phyloP scores from a whole-genome alignment of 495 filamentous ascomycete genomes.

The Penicillium herquei region DNA sequence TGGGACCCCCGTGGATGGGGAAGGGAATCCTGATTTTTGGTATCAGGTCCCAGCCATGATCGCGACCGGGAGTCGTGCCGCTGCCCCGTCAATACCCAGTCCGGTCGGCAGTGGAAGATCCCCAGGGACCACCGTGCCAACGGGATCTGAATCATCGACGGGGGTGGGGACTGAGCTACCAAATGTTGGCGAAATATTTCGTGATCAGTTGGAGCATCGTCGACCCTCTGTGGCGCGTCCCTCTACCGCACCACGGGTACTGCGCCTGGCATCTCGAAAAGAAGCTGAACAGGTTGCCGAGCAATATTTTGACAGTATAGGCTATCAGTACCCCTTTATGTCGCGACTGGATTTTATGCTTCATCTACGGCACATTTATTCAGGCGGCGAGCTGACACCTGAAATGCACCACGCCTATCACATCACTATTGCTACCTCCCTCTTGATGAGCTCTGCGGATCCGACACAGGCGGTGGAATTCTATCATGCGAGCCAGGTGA shows the following conservation, averaged over 20 bases:
- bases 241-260: constrained; percentile 32
- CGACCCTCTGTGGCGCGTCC: constrained; percentile 40
- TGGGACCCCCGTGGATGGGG: constrained; percentile 36
- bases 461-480: constrained; percentile 36
- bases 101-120: constrained; percentile 26
- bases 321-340: constrained; percentile 46
- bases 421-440: constrained; percentile 41
- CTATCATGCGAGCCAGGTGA: constrained; percentile 42
- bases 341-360: constrained; percentile 37
- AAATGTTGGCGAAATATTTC: constrained; percentile 47
- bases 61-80: constrained; percentile 27
- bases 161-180: constrained; percentile 36
- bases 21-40: constrained; percentile 42
- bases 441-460: constrained; percentile 40
- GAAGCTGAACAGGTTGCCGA: constrained; percentile 37
- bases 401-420: constrained; percentile 43
- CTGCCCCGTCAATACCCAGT: constrained; percentile 20
- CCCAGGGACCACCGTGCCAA: constrained; percentile 16
- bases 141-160: constrained; percentile 20
- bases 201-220: constrained; percentile 45
- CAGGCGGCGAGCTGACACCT: constrained; percentile 33
- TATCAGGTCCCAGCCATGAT: constrained; percentile 44
- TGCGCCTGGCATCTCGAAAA: constrained; percentile 40
- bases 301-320: constrained; percentile 46
- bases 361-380: constrained; percentile 40